These are phyloP conservation scores for Ceratorhiza oryzae-sativae DNA, from an alignment of 1,284 basidiomycete species.

Conservation along the genomic window DNA sequence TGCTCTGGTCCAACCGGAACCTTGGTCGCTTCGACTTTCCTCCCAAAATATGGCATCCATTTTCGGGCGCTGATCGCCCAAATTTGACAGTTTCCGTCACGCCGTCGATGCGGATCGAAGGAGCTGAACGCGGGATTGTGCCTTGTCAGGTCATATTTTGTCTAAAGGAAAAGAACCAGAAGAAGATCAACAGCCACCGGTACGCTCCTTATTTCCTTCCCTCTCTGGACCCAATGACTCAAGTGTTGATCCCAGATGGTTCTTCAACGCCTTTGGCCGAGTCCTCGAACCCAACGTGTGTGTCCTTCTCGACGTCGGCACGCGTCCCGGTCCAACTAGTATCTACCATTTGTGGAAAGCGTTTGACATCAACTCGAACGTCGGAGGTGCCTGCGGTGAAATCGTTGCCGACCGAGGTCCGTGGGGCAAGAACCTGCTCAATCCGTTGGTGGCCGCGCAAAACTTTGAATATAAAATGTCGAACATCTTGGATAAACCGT, in stretches of 20 bases:
- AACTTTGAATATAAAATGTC: slow-evolving; percentile 90
- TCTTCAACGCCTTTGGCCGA: slow-evolving; percentile 86
- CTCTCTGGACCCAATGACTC: neutral
- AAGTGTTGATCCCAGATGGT: slow-evolving; percentile 69
- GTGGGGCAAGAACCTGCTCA: slow-evolving; percentile 77
- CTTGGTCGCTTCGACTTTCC: neutral
- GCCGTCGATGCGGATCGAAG: slow-evolving; percentile 82
- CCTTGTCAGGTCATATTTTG: slow-evolving; percentile 95
- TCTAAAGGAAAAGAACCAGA: slow-evolving; percentile 91
- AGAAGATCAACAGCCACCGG: slow-evolving; percentile 60
- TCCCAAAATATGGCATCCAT: neutral
- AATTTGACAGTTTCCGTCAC: slow-evolving; percentile 72
- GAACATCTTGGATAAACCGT: slow-evolving; percentile 89
- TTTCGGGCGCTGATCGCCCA: slow-evolving; percentile 37
- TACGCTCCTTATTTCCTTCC: neutral
- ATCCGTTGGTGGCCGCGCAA: slow-evolving; percentile 70
- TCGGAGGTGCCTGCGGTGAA: slow-evolving; percentile 97
- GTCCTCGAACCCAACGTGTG: slow-evolving; percentile 85
- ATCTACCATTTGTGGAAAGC: slow-evolving; percentile 98
- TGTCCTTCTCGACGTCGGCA: slow-evolving; percentile 93
- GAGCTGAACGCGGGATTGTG: slow-evolving; percentile 77
- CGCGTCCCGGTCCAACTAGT: slow-evolving; percentile 84
- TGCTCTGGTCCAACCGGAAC: neutral
- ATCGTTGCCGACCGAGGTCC: slow-evolving; percentile 92
- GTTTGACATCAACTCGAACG: slow-evolving; percentile 94